A percentile compares a stretch with the other conserved stretches of the same genome.
Conservation (phyloP, 495 filamentous ascomycete species). For the Bathelium albidoporum region DNA sequence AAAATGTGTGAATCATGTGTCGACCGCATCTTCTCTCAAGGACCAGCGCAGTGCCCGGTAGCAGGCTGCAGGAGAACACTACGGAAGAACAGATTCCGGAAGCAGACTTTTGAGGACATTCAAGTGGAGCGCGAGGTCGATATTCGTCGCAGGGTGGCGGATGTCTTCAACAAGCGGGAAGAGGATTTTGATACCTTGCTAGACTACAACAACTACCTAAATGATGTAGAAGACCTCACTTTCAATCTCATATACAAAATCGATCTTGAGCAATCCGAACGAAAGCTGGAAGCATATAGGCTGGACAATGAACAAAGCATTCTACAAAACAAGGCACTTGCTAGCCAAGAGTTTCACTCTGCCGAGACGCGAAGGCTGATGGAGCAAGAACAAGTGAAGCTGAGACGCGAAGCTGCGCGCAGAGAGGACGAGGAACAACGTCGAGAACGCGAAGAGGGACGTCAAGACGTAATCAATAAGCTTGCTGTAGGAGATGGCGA, state of each 20-base stretch:
- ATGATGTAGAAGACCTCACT: conserved; percentile 81
- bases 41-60: conserved; percentile 83
- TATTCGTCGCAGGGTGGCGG: conserved; percentile 68
- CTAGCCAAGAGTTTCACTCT: conserved; percentile 42
- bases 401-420: conserved; percentile 44
- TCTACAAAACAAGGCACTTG: conserved; percentile 43
- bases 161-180: conserved; percentile 76
- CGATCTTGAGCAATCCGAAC: conserved; percentile 60
- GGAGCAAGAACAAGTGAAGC: conserved; percentile 55
- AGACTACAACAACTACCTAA: conserved; percentile 88
- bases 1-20: conserved; percentile 95
- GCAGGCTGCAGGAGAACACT: conserved; percentile 76
- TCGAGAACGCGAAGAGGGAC: conserved; percentile 47
- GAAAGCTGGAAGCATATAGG: conserved; percentile 54
- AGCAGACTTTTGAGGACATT: conserved; percentile 84
- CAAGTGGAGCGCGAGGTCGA: conserved; percentile 90
- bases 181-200: conserved; percentile 78
- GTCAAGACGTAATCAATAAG: conserved; percentile 46
- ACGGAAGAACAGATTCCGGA: conserved; percentile 71
- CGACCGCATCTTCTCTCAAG: conserved; percentile 82
- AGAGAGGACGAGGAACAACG: conserved; percentile 50
- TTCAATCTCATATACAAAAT: conserved; percentile 72
- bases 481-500: conserved; percentile 41
- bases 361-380: conserved; percentile 48
- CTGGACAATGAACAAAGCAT: conserved; percentile 55